Evolutionary conservation across 768 basidiomycete species (phyloP).

Genomic region (Macrolepiota albuminosa): DNA sequence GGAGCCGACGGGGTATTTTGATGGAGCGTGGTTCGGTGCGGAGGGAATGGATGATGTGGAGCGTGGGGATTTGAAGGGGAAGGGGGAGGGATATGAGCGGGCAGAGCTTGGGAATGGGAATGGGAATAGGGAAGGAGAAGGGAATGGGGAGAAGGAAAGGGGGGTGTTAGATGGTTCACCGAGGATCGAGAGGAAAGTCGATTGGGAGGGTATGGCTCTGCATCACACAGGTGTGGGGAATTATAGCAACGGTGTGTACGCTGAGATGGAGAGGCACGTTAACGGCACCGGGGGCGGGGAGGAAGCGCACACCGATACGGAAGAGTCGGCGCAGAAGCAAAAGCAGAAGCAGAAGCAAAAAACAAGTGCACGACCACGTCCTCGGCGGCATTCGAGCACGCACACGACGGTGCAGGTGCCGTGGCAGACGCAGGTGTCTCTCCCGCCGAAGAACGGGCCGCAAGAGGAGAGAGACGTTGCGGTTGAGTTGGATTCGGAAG

Average conservation of each 20-base stretch:
- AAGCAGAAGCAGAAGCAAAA: neutral
- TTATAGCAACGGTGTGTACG: neutral
- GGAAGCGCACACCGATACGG: neutral
- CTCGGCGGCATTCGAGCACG: neutral
- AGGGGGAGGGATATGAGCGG: constrained; percentile 15
- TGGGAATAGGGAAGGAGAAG: no score
- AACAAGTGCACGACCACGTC: neutral
- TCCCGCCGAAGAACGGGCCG: neutral
- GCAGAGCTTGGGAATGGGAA: constrained; percentile 24
- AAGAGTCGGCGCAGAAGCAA: neutral
- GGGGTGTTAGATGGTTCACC: neutral
- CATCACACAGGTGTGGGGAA: neutral
- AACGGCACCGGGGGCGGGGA: neutral
- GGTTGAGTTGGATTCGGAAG: neutral
- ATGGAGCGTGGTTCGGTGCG: constrained; percentile 31
- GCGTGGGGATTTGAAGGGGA: constrained; percentile 19
- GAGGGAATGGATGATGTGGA: neutral
- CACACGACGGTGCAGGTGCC: neutral
- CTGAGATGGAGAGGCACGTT: neutral
- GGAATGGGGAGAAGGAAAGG: neutral
- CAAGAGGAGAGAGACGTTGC: neutral
- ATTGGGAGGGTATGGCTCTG: neutral
- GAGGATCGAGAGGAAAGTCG: neutral
- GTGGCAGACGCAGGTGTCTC: neutral
- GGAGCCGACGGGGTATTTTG: constrained; percentile 42